Conservation (phyloP, 805 yeast genomes). For the Candida tammaniensis region DNA sequence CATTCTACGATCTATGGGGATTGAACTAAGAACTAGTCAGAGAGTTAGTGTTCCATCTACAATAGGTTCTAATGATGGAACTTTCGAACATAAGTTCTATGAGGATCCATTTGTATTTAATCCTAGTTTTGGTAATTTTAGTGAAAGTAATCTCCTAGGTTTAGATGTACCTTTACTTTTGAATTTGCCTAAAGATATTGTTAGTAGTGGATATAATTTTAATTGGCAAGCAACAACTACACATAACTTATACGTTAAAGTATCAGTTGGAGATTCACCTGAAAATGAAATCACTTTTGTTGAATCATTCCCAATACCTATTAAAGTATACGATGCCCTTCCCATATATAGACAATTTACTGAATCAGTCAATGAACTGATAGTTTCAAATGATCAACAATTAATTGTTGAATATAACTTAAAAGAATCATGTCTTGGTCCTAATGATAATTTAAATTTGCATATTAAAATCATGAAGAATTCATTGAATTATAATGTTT, state of each 20-base stretch:
- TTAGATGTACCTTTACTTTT: conserved; percentile 59
- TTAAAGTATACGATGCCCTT: conserved; percentile 54
- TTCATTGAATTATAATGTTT: conserved; percentile 25
- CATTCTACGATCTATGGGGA: conserved; percentile 44
- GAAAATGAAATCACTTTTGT: conserved; percentile 29
- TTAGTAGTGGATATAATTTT: conserved; percentile 49
- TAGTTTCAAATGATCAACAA: conserved; percentile 47
- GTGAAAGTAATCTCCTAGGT: conserved; percentile 40
- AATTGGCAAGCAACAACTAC: conserved; percentile 47
- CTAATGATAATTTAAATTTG: conserved; percentile 46
- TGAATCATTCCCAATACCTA: conserved; percentile 47
- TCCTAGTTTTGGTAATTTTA: conserved; percentile 39
- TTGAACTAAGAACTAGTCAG: conserved; percentile 51
- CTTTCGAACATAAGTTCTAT: conserved; percentile 32
- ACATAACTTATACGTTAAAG: conserved; percentile 43
- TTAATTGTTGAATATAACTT: conserved; percentile 45
- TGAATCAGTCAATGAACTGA: conserved; percentile 46
- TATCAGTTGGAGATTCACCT: conserved; percentile 28
- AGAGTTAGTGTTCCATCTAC: conserved; percentile 40
- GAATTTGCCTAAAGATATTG: conserved; percentile 51
- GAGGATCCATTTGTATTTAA: conserved; percentile 34
- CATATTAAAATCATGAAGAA: conserved; percentile 42
- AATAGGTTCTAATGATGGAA: conserved; percentile 33
- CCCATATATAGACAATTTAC: conserved; percentile 56
- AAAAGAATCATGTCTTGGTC: conserved; percentile 57